Evolutionary conservation across 805 yeast genomes (phyloP).

Genomic region (Kuraishia capsulata): DNA sequence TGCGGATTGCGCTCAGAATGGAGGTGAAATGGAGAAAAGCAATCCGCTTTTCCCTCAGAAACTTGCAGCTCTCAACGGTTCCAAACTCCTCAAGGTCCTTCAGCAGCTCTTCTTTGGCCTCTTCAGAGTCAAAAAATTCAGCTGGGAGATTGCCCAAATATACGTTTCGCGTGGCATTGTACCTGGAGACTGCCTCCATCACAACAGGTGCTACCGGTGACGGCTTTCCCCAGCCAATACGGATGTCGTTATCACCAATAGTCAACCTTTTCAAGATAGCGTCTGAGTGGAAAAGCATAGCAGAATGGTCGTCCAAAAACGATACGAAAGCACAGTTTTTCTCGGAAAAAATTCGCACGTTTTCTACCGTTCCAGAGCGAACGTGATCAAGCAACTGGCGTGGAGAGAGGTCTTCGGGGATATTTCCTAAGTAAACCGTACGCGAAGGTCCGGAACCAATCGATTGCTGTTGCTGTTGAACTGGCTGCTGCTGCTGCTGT

Average conservation of each 20-base stretch:
- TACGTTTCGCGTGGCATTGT: conserved; percentile 91
- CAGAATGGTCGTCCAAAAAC: conserved; percentile 81
- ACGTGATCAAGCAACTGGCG: conserved; percentile 84
- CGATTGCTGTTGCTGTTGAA: background rate
- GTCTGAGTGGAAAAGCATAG: conserved; percentile 87
- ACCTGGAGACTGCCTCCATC: conserved; percentile 65
- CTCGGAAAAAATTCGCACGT: conserved; percentile 65
- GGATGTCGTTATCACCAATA: conserved; percentile 71
- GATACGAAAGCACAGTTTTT: conserved; percentile 88
- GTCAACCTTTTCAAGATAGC: conserved; percentile 77
- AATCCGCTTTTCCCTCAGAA: conserved; percentile 71
- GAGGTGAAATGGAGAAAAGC: conserved; percentile 89
- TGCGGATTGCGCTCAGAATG: conserved; percentile 77
- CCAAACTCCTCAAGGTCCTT: conserved; percentile 70
- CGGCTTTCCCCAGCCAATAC: conserved; percentile 91
- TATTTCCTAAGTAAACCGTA: conserved; percentile 84
- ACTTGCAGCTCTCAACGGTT: conserved; percentile 74
- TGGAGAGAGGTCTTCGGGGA: conserved; percentile 74
- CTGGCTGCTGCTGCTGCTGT: background rate
- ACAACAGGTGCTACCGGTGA: conserved; percentile 69
- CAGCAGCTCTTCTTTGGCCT: conserved; percentile 21
- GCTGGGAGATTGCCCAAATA: conserved; percentile 70
- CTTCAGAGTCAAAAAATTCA: conserved; percentile 55
- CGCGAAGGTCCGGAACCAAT: conserved; percentile 35
- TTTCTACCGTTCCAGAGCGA: conserved; percentile 83